Evolutionary conservation across 352 stramenopile genomes (phyloP).

Genomic region (Phytophthora rubi): DNA sequence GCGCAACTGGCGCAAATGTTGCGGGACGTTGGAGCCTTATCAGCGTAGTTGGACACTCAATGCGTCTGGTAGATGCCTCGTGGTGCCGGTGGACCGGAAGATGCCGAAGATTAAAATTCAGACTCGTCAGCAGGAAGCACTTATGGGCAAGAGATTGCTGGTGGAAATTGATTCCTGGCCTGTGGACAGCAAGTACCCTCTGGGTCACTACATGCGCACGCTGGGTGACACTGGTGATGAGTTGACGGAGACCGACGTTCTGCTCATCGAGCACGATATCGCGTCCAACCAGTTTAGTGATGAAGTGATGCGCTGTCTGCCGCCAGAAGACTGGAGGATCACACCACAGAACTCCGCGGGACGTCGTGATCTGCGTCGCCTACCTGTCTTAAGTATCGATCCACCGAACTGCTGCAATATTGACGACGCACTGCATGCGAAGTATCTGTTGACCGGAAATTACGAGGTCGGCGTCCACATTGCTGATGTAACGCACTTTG

Average conservation of each 20-base stretch:
- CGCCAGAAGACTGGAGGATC: constrained; percentile 88
- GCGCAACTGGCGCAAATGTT: background rate
- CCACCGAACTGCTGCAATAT: constrained; percentile 81
- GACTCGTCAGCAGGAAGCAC: constrained; percentile 86
- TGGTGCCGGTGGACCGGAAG: constrained; percentile 84
- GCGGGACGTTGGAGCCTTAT: background rate
- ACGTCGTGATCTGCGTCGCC: constrained; percentile 33
- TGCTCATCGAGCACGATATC: constrained; percentile 97
- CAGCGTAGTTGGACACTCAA: background rate
- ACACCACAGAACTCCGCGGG: constrained; percentile 89
- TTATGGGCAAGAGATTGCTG: constrained; percentile 93
- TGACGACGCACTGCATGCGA: constrained; percentile 28
- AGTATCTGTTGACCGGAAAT: background rate
- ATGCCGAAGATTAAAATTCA: constrained; percentile 93
- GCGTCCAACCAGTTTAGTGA: constrained; percentile 72
- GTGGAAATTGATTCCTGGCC: constrained; percentile 94
- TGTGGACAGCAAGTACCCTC: constrained; percentile 75
- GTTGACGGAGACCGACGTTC: constrained; percentile 93
- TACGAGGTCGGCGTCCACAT: constrained; percentile 1
- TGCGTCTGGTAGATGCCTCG: constrained; percentile 49
- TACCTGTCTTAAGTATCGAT: background rate
- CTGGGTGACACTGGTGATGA: constrained; percentile 94
- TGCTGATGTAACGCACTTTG: constrained; percentile 1
- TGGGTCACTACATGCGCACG: constrained; percentile 95
- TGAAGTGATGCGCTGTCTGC: constrained; percentile 79